Evolutionary conservation across 129 eudicot species (phyloP).

Genomic region (Scalesia atractyloides): DNA sequence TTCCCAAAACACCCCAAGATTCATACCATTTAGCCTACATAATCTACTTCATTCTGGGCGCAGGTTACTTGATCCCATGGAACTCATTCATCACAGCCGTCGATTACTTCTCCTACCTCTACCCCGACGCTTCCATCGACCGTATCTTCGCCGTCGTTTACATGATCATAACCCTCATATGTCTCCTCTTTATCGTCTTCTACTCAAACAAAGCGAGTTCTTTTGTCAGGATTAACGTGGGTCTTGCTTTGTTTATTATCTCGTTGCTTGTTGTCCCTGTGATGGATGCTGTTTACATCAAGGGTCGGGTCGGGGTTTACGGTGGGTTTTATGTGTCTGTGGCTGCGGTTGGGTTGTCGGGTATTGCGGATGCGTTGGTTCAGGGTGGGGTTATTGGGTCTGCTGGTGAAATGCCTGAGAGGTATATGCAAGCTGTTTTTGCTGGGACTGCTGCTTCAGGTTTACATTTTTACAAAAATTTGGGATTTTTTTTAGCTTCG

Average conservation of each 20-base stretch:
- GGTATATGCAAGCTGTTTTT: constrained; percentile 87
- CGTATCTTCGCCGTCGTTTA: constrained; percentile 71
- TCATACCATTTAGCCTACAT: constrained; percentile 80
- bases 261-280: constrained; percentile 67
- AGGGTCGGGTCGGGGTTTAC: constrained; percentile 58
- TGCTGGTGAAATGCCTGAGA: constrained; percentile 85
- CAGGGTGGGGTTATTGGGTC: constrained; percentile 76
- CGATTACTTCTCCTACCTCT: constrained; percentile 85
- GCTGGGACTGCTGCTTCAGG: constrained; percentile 96
- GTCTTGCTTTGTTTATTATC: constrained; percentile 56
- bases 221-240: constrained; percentile 63
- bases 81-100: constrained; percentile 99
- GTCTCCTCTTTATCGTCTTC: constrained; percentile 49
- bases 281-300: constrained; percentile 60
- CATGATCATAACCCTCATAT: constrained; percentile 57
- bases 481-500: too few relatives aligned
- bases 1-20: constrained; percentile 56
- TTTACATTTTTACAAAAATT: neutral
- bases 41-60: constrained; percentile 80
- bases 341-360: constrained; percentile 56
- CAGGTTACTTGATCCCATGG: constrained; percentile 93
- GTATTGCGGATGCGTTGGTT: constrained; percentile 74
- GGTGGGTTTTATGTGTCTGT: constrained; percentile 71
- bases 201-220: constrained; percentile 49
- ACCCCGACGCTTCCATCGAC: constrained; percentile 78